Base-by-base conservation (phyloP, 1,139 yeast species). In the Suhomyces wounanorum region DNA sequence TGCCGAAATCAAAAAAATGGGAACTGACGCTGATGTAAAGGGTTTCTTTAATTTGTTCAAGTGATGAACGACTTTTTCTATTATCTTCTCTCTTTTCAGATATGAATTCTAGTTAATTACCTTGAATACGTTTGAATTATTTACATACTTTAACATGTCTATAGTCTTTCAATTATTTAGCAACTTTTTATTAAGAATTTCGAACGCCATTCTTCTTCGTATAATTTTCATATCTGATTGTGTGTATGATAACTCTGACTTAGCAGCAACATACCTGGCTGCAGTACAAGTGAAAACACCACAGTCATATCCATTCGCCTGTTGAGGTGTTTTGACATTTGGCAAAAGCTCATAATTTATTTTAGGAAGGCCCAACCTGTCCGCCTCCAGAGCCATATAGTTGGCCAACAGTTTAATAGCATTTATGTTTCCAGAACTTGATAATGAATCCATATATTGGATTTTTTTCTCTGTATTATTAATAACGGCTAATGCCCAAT, bases 241-340 rank as follows among this genome's bases (percentile, higher is more conserved):
- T 17, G 81, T 67, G 62, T 84, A 94, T 3, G 67, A 65, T 44
- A 89, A 69, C 0, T 73, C 72, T 35, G 68, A 64, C 10, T 71
- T 70, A 49, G 81, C 65, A 16, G 89, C 73, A 43, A 89, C 61
- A 45, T 79, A 85, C 48, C 83, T 80, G 1, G 90, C 89, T 52
- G 87, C 87, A 50, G 90, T 82, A 66, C 97, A 88, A 8, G 96
- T 82, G 63, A 92, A 94, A 1, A 94, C 96, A 1, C 99, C 99
- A 70, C 99, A 95, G 66, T 95, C 99, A 58, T 68, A 89, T 0
- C 97, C 97, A 64, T 95, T 95, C 31, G 78, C 74, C 66, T 95
- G 99, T 59, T 86, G 90, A 0, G 99, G 99, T 36, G 92, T 82
- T 25, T 76, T 72, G 36, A 74, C 67, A 49, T 63, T 70, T 1